Percentiles rank a stretch among this genome's conserved stretches.
These are phyloP conservation scores for Raphanus hybrid DNA, from an alignment of 441 rosid genomes.

Conservation along the genomic window DNA sequence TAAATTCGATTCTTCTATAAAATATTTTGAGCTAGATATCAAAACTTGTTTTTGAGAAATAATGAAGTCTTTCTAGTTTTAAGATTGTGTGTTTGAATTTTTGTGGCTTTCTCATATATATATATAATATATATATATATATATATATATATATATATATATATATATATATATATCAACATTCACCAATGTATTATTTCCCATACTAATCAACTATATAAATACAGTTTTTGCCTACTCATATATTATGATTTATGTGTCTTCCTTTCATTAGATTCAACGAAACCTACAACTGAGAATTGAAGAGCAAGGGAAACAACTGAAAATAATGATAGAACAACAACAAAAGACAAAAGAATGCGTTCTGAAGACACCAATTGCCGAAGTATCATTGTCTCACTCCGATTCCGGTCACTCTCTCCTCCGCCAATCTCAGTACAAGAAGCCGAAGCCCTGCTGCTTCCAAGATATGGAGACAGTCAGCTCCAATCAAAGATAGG, in stretches of 20 bases:
- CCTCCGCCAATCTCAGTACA: slow-evolving; percentile 32
- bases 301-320: slow-evolving; percentile 87
- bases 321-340: slow-evolving; percentile 79
- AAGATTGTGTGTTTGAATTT: slow-evolving; percentile 7
- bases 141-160: too few species aligned
- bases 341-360: slow-evolving; percentile 61
- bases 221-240: neutral
- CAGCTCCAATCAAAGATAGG: slow-evolving; percentile 67
- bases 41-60: neutral
- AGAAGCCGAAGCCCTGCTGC: slow-evolving; percentile 51
- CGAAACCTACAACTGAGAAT: slow-evolving; percentile 73
- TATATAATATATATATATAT: too few species aligned
- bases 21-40: slow-evolving; percentile 8
- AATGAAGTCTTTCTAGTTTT: neutral
- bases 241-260: neutral
- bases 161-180: slow-evolving; percentile 2
- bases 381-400: slow-evolving; percentile 33
- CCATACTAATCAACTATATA: neutral
- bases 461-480: slow-evolving; percentile 51
- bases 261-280: slow-evolving; percentile 58
- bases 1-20: neutral
- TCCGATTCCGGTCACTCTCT: slow-evolving; percentile 30
- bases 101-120: slow-evolving; percentile 7
- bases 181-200: neutral
- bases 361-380: slow-evolving; percentile 43